A percentile compares a stretch with the other conserved stretches of the same genome.
Conservation (phyloP, 2,329 filamentous ascomycete genomes). For the Fusarium dimerum region DNA sequence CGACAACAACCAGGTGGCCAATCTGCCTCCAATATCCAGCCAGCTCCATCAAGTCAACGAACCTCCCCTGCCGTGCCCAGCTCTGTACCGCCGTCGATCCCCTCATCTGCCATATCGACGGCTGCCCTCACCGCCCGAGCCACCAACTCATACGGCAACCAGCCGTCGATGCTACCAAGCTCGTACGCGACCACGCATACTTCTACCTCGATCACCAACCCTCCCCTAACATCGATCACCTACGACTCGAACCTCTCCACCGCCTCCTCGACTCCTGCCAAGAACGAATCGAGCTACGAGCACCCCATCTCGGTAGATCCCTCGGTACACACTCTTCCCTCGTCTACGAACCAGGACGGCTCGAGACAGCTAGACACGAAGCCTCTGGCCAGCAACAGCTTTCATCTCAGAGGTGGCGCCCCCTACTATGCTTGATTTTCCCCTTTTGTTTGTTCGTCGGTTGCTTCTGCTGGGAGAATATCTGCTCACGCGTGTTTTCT, state of each 20-base stretch:
- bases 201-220: slow-evolving; percentile 35
- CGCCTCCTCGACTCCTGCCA: slow-evolving; percentile 35
- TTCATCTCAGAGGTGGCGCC: slow-evolving; percentile 54
- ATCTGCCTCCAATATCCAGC: slow-evolving; percentile 58
- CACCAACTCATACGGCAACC: slow-evolving; percentile 46
- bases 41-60: slow-evolving; percentile 33
- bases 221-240: slow-evolving; percentile 30
- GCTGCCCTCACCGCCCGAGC: slow-evolving; percentile 28
- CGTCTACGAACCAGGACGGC: slow-evolving; percentile 21
- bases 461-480: slow-evolving; percentile 31
- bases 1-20: slow-evolving; percentile 74
- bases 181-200: slow-evolving; percentile 42
- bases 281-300: slow-evolving; percentile 49
- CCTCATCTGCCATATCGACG: slow-evolving; percentile 25
- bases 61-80: slow-evolving; percentile 36
- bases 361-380: slow-evolving; percentile 32
- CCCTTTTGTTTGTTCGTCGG: slow-evolving; percentile 24
- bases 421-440: slow-evolving; percentile 38
- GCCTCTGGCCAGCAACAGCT: slow-evolving; percentile 30
- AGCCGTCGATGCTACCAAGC: slow-evolving; percentile 46
- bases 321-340: slow-evolving; percentile 52
- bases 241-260: slow-evolving; percentile 37
- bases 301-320: slow-evolving; percentile 67
- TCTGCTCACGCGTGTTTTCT: slow-evolving; percentile 33
- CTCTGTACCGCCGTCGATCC: slow-evolving; percentile 25